Conservation (phyloP, 441 rosid genomes). For the Raphanus hybrid region DNA sequence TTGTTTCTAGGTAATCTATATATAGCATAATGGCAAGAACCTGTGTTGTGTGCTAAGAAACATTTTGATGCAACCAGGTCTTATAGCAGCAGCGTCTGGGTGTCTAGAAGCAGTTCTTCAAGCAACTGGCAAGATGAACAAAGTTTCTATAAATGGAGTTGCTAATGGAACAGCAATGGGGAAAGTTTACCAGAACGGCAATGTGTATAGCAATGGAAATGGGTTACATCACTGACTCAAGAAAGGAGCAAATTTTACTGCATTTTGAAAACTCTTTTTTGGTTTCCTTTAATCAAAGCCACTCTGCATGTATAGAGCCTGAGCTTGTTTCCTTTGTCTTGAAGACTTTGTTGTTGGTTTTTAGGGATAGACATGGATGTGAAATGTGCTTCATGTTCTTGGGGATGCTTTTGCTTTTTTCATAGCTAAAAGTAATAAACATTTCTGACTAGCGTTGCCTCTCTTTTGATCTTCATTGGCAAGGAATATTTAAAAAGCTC, state of each 20-base stretch:
- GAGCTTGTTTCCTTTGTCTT: slow-evolving; percentile 30
- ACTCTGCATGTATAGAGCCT: slow-evolving; percentile 38
- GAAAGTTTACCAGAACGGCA: slow-evolving; percentile 63
- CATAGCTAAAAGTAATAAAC: slow-evolving; percentile 18
- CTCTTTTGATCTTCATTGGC: too few species aligned
- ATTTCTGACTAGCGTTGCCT: too few species aligned
- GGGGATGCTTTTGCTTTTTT: slow-evolving; percentile 28
- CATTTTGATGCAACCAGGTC: slow-evolving; percentile 53
- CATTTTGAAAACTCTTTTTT: background rate
- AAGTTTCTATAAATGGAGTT: slow-evolving; percentile 43
- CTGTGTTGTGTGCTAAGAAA: slow-evolving; percentile 3
- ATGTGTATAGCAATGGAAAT: slow-evolving; percentile 70
- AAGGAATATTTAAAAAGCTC: too few species aligned
- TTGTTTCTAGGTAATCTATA: slow-evolving; percentile 65
- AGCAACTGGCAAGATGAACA: slow-evolving; percentile 44
- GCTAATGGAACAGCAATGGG: slow-evolving; percentile 51
- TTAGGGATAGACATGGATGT: slow-evolving; percentile 39
- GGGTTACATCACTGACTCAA: slow-evolving; percentile 58
- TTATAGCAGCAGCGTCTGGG: slow-evolving; percentile 84
- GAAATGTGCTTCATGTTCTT: slow-evolving; percentile 38
- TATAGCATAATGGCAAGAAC: background rate
- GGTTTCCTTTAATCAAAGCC: slow-evolving; percentile 10
- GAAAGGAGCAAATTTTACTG: slow-evolving; percentile 6
- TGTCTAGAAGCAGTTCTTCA: slow-evolving; percentile 58
- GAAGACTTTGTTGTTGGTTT: slow-evolving; percentile 27